Evolutionary conservation across 2,329 filamentous ascomycete genomes (phyloP).

Genomic region (Botryosphaeria dothidea): DNA sequence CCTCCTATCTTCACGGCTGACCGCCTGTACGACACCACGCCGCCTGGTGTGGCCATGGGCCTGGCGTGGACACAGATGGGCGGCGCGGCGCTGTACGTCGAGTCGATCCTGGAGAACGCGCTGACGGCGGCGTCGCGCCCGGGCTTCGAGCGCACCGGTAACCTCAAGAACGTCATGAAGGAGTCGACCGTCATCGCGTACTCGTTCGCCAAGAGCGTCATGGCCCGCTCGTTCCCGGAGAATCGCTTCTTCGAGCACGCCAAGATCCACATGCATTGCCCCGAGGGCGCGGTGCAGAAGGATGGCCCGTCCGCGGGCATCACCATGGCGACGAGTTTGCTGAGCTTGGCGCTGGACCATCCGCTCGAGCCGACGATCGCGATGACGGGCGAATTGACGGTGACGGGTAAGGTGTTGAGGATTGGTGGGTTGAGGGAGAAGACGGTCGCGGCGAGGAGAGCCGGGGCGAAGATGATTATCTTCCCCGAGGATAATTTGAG

Average conservation of each 20-base stretch:
- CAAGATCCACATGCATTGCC: slow-evolving; percentile 92
- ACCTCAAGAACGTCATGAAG: slow-evolving; percentile 96
- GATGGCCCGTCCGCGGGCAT: slow-evolving; percentile 81
- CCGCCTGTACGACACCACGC: slow-evolving; percentile 89
- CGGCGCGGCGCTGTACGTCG: slow-evolving; percentile 93
- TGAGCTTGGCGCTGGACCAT: slow-evolving; percentile 79
- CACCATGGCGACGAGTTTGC: slow-evolving; percentile 93
- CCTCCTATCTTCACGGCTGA: slow-evolving; percentile 95
- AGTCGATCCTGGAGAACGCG: slow-evolving; percentile 88
- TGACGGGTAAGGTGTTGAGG: slow-evolving; percentile 92
- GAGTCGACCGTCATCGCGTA: slow-evolving; percentile 95
- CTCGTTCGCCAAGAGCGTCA: slow-evolving; percentile 87
- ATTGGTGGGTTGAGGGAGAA: slow-evolving; percentile 96
- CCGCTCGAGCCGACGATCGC: slow-evolving; percentile 83
- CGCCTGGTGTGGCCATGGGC: slow-evolving; percentile 94
- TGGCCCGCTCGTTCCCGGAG: slow-evolving; percentile 81
- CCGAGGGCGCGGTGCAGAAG: slow-evolving; percentile 93
- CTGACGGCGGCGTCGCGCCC: slow-evolving; percentile 73
- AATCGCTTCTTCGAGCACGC: slow-evolving; percentile 98
- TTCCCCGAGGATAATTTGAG: slow-evolving; percentile 95
- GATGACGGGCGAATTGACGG: slow-evolving; percentile 96
- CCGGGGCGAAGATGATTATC: slow-evolving; percentile 88
- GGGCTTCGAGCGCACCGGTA: slow-evolving; percentile 87
- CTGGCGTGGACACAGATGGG: slow-evolving; percentile 98
- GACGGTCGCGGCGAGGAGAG: slow-evolving; percentile 90